Percentiles rank a stretch among this genome's conserved stretches.
Evolutionary conservation across 257 asterid genomes (phyloP).

Genomic region (Galeopsis tetrahit): DNA sequence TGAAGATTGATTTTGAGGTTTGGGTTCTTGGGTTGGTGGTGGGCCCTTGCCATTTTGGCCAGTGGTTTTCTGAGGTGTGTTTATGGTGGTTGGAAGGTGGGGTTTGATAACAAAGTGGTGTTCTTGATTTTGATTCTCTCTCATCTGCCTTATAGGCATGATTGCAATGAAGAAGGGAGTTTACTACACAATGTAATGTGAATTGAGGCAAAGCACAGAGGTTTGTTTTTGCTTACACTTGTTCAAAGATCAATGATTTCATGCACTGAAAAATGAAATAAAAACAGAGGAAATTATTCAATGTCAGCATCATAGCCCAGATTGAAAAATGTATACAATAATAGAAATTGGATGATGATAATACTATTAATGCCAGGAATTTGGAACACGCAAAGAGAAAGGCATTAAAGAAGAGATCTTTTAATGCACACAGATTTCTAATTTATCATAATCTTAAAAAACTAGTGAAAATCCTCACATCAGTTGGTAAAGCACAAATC

Average conservation of each 20-base stretch:
- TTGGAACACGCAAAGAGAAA: conserved; percentile 59
- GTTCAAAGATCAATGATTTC: conserved; percentile 50
- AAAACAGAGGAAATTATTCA: conserved; percentile 42
- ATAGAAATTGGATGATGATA: conserved; percentile 47
- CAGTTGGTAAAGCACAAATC: conserved; percentile 39
- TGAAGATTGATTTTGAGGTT: conserved; percentile 52
- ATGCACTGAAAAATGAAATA: conserved; percentile 56
- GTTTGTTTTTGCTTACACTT: neutral
- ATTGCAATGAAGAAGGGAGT: conserved; percentile 29
- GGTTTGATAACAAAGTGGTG: conserved; percentile 74
- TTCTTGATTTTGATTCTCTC: conserved; percentile 63
- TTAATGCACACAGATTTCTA: conserved; percentile 48
- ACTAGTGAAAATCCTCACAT: conserved; percentile 6
- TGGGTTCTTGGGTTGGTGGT: conserved; percentile 63
- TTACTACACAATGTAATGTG: conserved; percentile 20
- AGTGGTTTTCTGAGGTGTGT: conserved; percentile 49
- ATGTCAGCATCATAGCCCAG: conserved; percentile 54
- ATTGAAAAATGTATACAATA: conserved; percentile 38
- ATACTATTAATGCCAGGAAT: conserved; percentile 35
- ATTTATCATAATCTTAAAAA: conserved; percentile 32
- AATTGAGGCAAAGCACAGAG: neutral
- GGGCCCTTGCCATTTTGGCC: conserved; percentile 71
- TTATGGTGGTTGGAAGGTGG: conserved; percentile 55
- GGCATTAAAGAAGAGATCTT: conserved; percentile 45
- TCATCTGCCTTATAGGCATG: conserved; percentile 94